These are phyloP conservation scores for Exophiala calicioides DNA, from an alignment of 2,329 filamentous ascomycete genomes.

Conservation along the genomic window DNA sequence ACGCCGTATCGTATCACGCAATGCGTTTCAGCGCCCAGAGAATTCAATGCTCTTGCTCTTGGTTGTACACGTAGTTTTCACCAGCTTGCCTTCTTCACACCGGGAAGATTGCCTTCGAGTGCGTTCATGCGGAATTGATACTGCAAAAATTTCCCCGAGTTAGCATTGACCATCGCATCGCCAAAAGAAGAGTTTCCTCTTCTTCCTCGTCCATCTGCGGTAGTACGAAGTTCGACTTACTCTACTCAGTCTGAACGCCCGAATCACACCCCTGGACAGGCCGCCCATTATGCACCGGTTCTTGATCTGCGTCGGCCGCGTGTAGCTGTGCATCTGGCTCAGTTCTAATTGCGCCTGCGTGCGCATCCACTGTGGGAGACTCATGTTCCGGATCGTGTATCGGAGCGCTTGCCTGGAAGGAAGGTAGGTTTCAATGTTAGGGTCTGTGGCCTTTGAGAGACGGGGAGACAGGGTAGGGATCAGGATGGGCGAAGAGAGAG, in stretches of 20 bases:
- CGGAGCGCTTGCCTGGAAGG: slow-evolving; percentile 77
- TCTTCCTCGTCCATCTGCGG: neutral
- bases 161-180: too few relatives aligned
- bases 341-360: slow-evolving; percentile 92
- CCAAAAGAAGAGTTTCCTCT: neutral
- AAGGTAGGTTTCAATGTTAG: slow-evolving; percentile 10
- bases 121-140: slow-evolving; percentile 93
- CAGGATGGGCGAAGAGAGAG: neutral
- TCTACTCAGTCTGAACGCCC: slow-evolving; percentile 87
- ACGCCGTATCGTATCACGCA: slow-evolving; percentile 7
- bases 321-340: slow-evolving; percentile 94
- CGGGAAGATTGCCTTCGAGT: slow-evolving; percentile 78
- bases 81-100: slow-evolving; percentile 96
- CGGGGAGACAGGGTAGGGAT: neutral
- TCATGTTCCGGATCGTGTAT: slow-evolving; percentile 92
- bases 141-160: slow-evolving; percentile 60
- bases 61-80: slow-evolving; percentile 52
- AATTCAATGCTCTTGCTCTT: neutral
- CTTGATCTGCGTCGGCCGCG: slow-evolving; percentile 86
- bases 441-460: neutral
- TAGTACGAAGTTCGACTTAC: slow-evolving; percentile 56
- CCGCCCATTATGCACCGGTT: slow-evolving; percentile 92
- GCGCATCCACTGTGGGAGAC: slow-evolving; percentile 75
- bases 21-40: neutral
- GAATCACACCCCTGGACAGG: slow-evolving; percentile 84